Base-by-base conservation (phyloP, 2,329 filamentous ascomycete species). In the Phaeosphaeria sp. region DNA sequence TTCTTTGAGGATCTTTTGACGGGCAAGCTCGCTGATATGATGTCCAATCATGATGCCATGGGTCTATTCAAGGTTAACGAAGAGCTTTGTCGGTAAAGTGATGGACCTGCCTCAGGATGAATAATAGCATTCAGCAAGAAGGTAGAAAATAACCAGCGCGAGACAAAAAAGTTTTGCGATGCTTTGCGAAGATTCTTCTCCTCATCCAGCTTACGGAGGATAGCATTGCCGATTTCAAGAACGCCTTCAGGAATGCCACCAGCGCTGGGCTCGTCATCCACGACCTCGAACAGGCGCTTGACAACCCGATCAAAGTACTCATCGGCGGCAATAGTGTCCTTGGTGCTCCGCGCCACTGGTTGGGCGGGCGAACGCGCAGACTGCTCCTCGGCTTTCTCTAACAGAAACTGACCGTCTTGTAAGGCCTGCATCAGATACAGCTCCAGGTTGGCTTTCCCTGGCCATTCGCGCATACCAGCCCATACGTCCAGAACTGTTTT, bases 361-460 rank as follows among this genome's bases (percentile, higher is more conserved):
- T 92, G 88, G 6, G 89, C 85, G 63, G 89, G 83, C 59, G 89
- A 88, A 36, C 88, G 86, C 61, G 90, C 72, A 7, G 77, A 85
- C 68, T 92, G 90, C 72, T 93, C 90, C 76, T 93, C 91, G 69
- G 91, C 89, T 72, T 90, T 89, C 72, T 97, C 93, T 67, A 97
- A 83, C 56, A 98, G 83, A 73, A 97, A 97, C 41, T 93, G 90
- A 65, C 95, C 95, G 68, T 96, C 91, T 78, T 97, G 92, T 30
- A 99, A 85, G 59, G 96, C 92, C 74, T 95, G 91, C 91, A 97
- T 95, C 13, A 99, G 85, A 76, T 94, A 98, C 79, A 92, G 90
- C 79, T 97, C 93, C 83, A 99, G 88, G 63, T 93, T 95, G 65
- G 89, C 87, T 69, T 90, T 93, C 56, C 92, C 92, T 42, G 92